Evolutionary conservation across 768 basidiomycete species (phyloP).

Genomic region (Suillus lakei): DNA sequence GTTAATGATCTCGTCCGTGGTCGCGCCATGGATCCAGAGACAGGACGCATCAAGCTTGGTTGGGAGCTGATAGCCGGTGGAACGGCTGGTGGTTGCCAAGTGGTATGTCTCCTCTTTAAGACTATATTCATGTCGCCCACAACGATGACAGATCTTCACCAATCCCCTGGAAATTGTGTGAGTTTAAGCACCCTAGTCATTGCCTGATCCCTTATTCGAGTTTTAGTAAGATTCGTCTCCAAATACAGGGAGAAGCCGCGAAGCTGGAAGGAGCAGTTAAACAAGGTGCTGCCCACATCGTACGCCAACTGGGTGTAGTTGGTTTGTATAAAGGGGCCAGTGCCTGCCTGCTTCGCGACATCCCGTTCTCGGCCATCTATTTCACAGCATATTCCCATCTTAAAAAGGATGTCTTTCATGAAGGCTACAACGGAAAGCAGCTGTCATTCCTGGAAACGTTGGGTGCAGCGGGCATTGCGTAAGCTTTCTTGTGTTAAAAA

Average conservation of each 20-base stretch:
- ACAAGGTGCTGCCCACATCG: conserved; percentile 89
- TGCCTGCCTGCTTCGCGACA: conserved; percentile 93
- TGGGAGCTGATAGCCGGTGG: conserved; percentile 96
- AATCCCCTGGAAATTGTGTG: conserved; percentile 98
- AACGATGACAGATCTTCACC: conserved; percentile 78
- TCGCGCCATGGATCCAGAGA: conserved; percentile 90
- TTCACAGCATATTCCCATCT: conserved; percentile 88
- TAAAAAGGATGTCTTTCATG: conserved; percentile 93
- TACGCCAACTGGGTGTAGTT: conserved; percentile 89
- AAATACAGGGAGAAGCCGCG: conserved; percentile 95
- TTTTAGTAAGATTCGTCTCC: conserved; percentile 86
- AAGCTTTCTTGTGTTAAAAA: conserved; percentile 39
- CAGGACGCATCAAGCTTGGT: conserved; percentile 87
- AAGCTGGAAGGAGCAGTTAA: conserved; percentile 81
- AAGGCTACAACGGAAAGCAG: conserved; percentile 94
- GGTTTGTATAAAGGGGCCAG: conserved; percentile 93
- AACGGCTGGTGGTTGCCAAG: conserved; percentile 95
- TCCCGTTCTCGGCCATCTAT: conserved; percentile 96
- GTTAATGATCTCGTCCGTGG: conserved; percentile 91
- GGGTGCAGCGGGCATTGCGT: conserved; percentile 81
- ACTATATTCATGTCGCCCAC: conserved; percentile 13
- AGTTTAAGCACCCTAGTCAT: conserved; percentile 25
- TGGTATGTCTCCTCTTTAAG: conserved; percentile 60
- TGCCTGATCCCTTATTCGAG: conserved; percentile 4
- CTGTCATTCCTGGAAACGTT: conserved; percentile 91